A percentile compares a stretch with the other conserved stretches of the same genome.
Evolutionary conservation across 1,139 yeast genomes (phyloP).

Genomic region (Candida glucosophila): DNA sequence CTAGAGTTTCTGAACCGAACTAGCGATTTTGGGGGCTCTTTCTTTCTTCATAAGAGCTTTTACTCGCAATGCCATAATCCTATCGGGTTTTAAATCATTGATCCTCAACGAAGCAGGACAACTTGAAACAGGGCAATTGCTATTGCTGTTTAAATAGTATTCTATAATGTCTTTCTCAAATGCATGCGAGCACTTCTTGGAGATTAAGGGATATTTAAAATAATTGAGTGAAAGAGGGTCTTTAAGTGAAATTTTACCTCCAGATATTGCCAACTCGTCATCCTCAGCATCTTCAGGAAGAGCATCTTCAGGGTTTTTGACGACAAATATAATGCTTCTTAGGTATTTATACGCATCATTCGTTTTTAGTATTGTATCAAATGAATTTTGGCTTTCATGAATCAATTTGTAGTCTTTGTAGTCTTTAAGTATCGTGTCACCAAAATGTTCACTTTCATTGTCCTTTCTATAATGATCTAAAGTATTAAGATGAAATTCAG

Average conservation of each 20-base stretch:
- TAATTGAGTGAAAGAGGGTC: conserved; percentile 56
- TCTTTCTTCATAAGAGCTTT: conserved; percentile 29
- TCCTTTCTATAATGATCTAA: conserved; percentile 3
- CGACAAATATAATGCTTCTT: conserved; percentile 18
- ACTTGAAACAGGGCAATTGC: conserved; percentile 41
- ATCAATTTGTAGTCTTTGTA: conserved; percentile 3
- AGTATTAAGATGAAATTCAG: conserved; percentile 4
- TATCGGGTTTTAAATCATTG: conserved; percentile 33
- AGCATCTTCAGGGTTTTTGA: conserved; percentile 33
- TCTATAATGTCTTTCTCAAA: conserved; percentile 43
- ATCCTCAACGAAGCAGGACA: conserved; percentile 24
- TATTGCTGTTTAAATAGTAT: conserved; percentile 14
- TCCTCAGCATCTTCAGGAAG: conserved; percentile 32
- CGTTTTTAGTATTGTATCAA: conserved; percentile 3
- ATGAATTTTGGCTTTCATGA: conserved; percentile 2
- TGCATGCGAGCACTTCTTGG: conserved; percentile 50
- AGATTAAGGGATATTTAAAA: conserved; percentile 45
- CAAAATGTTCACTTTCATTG: conserved; percentile 1
- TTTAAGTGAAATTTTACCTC: conserved; percentile 55
- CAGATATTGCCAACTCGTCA: conserved; percentile 53
- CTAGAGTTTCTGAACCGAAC: too few species aligned
- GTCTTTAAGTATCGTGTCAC: conserved; percentile 4
- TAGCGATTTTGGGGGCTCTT: too few species aligned
- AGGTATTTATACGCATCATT: conserved; percentile 14
- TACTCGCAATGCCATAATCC: conserved; percentile 42